These are phyloP conservation scores for Globisporangium rhizosaccharum DNA, from an alignment of 352 stramenopile genomes.

Conservation along the genomic window DNA sequence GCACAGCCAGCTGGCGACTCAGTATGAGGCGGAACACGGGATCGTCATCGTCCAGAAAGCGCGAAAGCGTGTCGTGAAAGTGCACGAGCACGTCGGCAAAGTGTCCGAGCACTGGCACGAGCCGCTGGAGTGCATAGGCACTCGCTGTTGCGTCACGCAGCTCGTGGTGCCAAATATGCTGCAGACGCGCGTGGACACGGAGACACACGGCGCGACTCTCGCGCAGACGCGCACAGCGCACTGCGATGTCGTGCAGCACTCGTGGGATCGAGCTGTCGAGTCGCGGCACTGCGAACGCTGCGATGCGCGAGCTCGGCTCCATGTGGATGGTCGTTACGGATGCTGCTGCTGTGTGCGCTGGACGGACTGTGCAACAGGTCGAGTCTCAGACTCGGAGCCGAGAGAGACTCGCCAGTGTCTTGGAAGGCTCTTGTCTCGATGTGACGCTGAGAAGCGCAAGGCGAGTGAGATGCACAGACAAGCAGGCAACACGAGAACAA, in stretches of 20 bases:
- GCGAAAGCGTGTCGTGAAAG: not conserved
- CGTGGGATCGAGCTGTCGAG: not conserved
- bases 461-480: too few relatives aligned
- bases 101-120: conserved; percentile 1
- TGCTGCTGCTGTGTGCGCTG: too few relatives aligned
- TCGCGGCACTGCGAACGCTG: conserved; percentile 2
- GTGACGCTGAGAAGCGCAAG: too few relatives aligned
- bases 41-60: not conserved
- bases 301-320: conserved; percentile 5
- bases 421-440: too few relatives aligned
- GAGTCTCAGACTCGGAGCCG: too few relatives aligned
- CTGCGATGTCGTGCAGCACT: not conserved
- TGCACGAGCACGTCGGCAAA: conserved; percentile 5
- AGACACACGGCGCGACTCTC: conserved; percentile 2
- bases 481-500: too few relatives aligned
- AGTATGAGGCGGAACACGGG: conserved; percentile 5
- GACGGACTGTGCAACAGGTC: too few relatives aligned
- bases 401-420: too few relatives aligned
- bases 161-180: not conserved
- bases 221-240: not conserved
- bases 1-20: conserved; percentile 9
- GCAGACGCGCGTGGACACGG: conserved; percentile 3
- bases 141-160: not conserved
- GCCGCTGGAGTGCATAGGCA: not conserved
- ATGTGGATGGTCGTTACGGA: not conserved